phyloP scores from a whole-genome alignment of 1,139 yeast genomes.

The Diutina sp. region DNA sequence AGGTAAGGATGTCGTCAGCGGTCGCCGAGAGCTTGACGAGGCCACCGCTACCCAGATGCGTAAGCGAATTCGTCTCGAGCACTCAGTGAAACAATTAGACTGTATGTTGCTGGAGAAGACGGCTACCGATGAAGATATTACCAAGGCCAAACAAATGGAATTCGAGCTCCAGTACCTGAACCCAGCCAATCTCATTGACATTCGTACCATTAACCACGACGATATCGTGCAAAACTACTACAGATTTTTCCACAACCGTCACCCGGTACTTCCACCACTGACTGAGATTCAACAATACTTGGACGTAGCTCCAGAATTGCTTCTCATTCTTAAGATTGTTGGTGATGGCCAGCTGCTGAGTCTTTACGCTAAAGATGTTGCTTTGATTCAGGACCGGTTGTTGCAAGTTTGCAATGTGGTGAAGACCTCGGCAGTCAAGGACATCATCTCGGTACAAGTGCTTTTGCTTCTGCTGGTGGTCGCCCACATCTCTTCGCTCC shows the following conservation, averaged over 20 bases:
- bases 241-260: conserved; percentile 22
- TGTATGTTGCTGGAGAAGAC: background rate
- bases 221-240: conserved; percentile 23
- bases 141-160: conserved; percentile 3
- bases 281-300: conserved; percentile 19
- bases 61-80: background rate
- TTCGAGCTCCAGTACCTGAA: conserved; percentile 3
- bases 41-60: background rate
- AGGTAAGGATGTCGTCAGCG: background rate
- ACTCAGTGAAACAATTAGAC: background rate
- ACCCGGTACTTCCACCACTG: conserved; percentile 31
- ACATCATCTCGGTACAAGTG: conserved; percentile 28
- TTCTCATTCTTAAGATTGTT: conserved; percentile 30
- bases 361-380: conserved; percentile 19
- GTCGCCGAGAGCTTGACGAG: background rate
- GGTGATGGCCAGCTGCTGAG: conserved; percentile 30
- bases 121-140: background rate
- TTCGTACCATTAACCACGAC: conserved; percentile 5
- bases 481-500: conserved; percentile 35
- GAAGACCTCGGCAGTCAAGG: conserved; percentile 13
- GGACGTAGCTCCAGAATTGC: conserved; percentile 19
- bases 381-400: conserved; percentile 20
- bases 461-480: conserved; percentile 23
- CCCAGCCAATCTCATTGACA: conserved; percentile 2
- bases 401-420: conserved; percentile 19